Conservation (phyloP, 2,329 filamentous ascomycete genomes). For the Aureobasidium musti region DNA sequence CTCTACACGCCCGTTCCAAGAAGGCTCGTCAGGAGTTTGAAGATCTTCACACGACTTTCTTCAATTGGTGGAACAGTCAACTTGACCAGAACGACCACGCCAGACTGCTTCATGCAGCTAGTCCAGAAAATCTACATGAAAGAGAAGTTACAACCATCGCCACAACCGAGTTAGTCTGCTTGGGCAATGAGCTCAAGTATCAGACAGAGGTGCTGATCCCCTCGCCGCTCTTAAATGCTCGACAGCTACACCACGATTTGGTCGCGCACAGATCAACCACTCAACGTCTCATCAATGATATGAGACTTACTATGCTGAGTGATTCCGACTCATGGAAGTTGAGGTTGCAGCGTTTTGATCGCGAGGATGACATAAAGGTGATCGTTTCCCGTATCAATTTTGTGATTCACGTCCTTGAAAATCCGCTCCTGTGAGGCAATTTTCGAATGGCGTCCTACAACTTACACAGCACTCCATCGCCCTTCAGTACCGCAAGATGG, state of each 20-base stretch:
- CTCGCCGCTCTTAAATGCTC: not conserved
- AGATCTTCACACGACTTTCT: too few relatives aligned
- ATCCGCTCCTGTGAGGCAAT: too few relatives aligned
- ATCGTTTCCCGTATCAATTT: too few relatives aligned
- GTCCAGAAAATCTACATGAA: not conserved
- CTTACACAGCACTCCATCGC: constrained; percentile 26
- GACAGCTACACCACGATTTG: not conserved
- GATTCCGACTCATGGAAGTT: not conserved
- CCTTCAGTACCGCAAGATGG: constrained; percentile 29
- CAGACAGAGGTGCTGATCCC: not conserved
- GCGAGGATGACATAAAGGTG: too few relatives aligned
- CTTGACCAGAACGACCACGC: too few relatives aligned
- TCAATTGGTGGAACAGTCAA: too few relatives aligned
- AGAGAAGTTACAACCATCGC: not conserved
- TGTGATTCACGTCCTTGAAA: too few relatives aligned
- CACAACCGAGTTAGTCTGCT: not conserved
- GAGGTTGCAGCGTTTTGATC: too few relatives aligned
- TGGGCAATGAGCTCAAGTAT: not conserved
- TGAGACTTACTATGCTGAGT: not conserved
- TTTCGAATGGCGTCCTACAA: not conserved
- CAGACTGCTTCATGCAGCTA: too few relatives aligned
- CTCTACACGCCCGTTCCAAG: not conserved
- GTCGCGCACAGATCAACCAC: not conserved
- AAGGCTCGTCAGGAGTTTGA: too few relatives aligned
- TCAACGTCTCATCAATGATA: not conserved